Conservation (phyloP, 1,284 basidiomycete species). For the Porodaedalea pini region DNA sequence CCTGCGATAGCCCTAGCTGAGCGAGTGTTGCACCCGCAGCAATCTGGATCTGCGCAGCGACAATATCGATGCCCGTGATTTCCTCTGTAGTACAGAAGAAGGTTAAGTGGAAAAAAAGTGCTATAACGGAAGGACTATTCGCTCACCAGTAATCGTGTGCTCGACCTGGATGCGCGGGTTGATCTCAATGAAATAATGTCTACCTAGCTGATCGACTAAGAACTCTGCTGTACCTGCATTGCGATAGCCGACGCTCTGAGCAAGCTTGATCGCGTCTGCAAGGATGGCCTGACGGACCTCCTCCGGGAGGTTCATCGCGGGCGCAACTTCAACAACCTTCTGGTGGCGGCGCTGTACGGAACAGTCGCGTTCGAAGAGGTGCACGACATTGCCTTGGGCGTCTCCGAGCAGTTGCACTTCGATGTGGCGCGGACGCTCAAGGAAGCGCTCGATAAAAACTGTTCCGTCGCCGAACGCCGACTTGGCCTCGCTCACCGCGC, state of each 20-base stretch:
- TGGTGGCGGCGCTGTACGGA: constrained; percentile 98
- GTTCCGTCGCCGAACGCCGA: constrained; percentile 97
- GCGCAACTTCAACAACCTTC: constrained; percentile 98
- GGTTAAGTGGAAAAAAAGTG: constrained; percentile 12
- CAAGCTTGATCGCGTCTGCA: constrained; percentile 90
- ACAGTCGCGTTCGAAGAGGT: constrained; percentile 98
- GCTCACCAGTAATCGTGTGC: constrained; percentile 90
- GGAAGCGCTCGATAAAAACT: constrained; percentile 97
- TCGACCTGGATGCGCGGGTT: constrained; percentile 99
- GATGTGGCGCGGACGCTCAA: constrained; percentile 94
- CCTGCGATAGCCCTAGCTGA: constrained; percentile 95
- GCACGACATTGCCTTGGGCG: constrained; percentile 87
- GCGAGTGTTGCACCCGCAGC: constrained; percentile 94
- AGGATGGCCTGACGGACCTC: constrained; percentile 88
- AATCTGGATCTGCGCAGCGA: constrained; percentile 98
- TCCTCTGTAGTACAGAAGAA: constrained; percentile 61
- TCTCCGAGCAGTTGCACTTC: constrained; percentile 97
- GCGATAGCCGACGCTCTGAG: constrained; percentile 88
- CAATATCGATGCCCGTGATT: constrained; percentile 98
- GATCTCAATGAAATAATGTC: constrained; percentile 99
- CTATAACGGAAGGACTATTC: background rate
- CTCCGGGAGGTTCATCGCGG: constrained; percentile 91
- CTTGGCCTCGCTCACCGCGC: constrained; percentile 93
- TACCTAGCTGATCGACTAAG: constrained; percentile 91
- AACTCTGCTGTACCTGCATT: constrained; percentile 98